Evolutionary conservation across 2,329 filamentous ascomycete species (phyloP), one percentile per base, ranked within the genome.

Genomic region (Hymenoscyphus fructigenus): DNA sequence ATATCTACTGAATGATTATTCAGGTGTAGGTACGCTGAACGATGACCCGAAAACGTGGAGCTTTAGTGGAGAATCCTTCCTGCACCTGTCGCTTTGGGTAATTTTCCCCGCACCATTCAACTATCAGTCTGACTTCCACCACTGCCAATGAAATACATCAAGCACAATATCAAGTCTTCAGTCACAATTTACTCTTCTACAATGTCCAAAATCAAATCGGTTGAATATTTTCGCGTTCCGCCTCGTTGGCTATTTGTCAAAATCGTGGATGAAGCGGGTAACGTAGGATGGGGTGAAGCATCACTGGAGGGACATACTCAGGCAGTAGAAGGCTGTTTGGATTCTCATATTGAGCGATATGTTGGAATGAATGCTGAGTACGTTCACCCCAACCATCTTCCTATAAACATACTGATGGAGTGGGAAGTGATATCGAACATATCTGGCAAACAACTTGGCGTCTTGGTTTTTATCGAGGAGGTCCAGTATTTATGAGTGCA

Each of bases 211-310:
- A 91, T 91, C 72, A 81, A 83, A 66, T 81, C 73, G 29, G 87
- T 92, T 55, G 89, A 91, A 70, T 91, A 92, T 73, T 92, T 92
- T 74, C 84, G 90, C 20, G 86, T 92, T 9, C 87, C 88, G 57
- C 90, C 90, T 15, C 82, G 90, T 50, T 93, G 90, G 90, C 81
- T 93, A 1, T 91, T 92, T 69, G 90, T 92, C 69, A 93, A 92
- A 75, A 84, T 93, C 67, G 87, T 84, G 1, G 89, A 92, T 72
- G 85, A 87, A 38, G 81, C 82, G 1, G 88, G 85, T 3, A 81
- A 85, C 38, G 79, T 82, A 60, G 90, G 90, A 6, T 92, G 90
- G 90, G 90, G 90, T 20, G 90, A 92, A 74, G 89, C 87, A 0
- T 89, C 88, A 0, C 78, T 93, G 0, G 90, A 92, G 76, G 90